Evolutionary conservation across 805 yeast genomes (phyloP).

Genomic region (Saccharomycopsis babjevae): DNA sequence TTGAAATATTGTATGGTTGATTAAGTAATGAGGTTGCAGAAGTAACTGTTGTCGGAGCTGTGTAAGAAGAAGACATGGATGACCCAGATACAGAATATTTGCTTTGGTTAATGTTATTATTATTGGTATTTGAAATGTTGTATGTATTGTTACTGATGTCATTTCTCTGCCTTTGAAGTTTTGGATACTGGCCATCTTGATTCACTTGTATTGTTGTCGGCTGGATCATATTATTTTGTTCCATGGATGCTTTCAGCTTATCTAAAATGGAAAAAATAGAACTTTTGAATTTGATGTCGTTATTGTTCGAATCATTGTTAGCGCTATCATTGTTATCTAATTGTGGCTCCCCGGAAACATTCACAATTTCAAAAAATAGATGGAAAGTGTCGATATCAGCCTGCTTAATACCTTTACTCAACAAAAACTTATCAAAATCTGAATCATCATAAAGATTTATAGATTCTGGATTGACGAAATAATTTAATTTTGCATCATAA

Average conservation of each 20-base stretch:
- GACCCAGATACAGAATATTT: not conserved
- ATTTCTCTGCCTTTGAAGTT: not conserved
- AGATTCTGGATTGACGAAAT: not conserved
- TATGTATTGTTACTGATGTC: not conserved
- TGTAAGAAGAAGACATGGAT: not conserved
- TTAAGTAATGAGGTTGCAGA: not conserved
- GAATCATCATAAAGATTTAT: slow-evolving; percentile 2
- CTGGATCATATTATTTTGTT: not conserved
- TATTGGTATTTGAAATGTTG: not conserved
- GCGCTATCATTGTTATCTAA: not conserved
- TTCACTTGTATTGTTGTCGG: not conserved
- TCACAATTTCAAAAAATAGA: slow-evolving; percentile 11
- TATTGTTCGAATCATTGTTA: not conserved
- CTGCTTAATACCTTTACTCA: slow-evolving; percentile 9
- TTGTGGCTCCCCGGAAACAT: not conserved
- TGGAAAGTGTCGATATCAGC: slow-evolving; percentile 9
- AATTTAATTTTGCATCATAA: not conserved
- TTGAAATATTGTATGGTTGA: not conserved
- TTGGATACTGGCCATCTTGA: not conserved
- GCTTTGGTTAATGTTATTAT: not conserved
- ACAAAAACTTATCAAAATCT: slow-evolving; percentile 8
- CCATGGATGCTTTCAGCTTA: not conserved
- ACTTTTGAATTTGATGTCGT: not conserved
- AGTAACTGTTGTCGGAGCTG: not conserved
- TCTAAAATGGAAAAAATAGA: not conserved